These are phyloP conservation scores for Aspergillus cavernicola DNA, from an alignment of 495 filamentous ascomycete species.

Conservation along the genomic window DNA sequence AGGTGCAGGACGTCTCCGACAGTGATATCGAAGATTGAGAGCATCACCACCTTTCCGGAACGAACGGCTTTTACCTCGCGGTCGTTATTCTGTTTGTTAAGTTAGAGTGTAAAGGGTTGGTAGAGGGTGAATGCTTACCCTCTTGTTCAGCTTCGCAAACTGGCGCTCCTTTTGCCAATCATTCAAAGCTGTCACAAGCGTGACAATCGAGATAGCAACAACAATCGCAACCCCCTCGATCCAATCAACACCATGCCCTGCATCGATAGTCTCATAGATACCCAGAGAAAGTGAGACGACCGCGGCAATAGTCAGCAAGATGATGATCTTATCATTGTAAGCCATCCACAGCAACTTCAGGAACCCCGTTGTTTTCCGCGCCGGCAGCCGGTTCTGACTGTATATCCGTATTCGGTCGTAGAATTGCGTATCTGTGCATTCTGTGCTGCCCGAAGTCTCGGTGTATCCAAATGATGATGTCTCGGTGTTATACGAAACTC, in stretches of 20 bases:
- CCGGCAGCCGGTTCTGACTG: constrained; percentile 69
- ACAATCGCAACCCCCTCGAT: constrained; percentile 78
- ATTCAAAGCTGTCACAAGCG: constrained; percentile 68
- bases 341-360: constrained; percentile 77
- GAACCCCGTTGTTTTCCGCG: constrained; percentile 69
- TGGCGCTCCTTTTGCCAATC: constrained; percentile 78
- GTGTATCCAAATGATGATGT: constrained; percentile 27
- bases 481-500: constrained; percentile 59
- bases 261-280: constrained; percentile 58
- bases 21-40: constrained; percentile 68
- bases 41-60: constrained; percentile 67
- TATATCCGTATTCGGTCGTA: constrained; percentile 68
- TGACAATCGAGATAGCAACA: constrained; percentile 72
- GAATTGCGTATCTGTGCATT: constrained; percentile 37
- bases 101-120: neutral
- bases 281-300: constrained; percentile 68
- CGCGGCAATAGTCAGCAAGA: constrained; percentile 69
- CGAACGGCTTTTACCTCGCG: constrained; percentile 72
- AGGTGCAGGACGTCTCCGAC: constrained; percentile 71
- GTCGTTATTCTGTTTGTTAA: constrained; percentile 61
- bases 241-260: constrained; percentile 61
- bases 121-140: constrained; percentile 31
- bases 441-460: constrained; percentile 11
- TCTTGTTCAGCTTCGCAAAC: constrained; percentile 73
- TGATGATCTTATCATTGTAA: constrained; percentile 82